These are phyloP conservation scores for Neurospora africana DNA, from an alignment of 495 filamentous ascomycete species.

Conservation along the genomic window DNA sequence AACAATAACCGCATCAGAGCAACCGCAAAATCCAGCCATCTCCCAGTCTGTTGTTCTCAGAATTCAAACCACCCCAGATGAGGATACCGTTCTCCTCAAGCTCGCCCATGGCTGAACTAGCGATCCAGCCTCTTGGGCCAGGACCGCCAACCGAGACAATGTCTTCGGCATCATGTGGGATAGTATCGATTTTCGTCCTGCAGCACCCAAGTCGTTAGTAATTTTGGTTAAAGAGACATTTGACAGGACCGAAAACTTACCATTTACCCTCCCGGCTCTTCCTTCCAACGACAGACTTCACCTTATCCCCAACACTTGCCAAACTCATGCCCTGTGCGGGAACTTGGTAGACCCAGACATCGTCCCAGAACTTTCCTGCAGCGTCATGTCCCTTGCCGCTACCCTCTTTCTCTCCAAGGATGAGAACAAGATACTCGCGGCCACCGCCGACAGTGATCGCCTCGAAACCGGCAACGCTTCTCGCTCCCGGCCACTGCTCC, in stretches of 20 bases:
- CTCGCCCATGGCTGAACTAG: conserved; percentile 36
- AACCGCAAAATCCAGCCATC: conserved; percentile 48
- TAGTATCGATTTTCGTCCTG: conserved; percentile 25
- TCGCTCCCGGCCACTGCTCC: conserved; percentile 29
- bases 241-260: conserved; percentile 8
- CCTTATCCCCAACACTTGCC: conserved; percentile 42
- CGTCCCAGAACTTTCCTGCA: conserved; percentile 56
- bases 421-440: conserved; percentile 48
- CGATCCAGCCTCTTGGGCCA: conserved; percentile 36
- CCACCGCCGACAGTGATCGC: conserved; percentile 41
- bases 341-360: conserved; percentile 68
- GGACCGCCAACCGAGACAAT: conserved; percentile 31
- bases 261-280: conserved; percentile 43
- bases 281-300: conserved; percentile 41
- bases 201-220: neutral
- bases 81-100: conserved; percentile 41
- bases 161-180: conserved; percentile 35
- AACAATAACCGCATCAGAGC: conserved; percentile 13
- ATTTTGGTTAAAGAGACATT: neutral
- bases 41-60: conserved; percentile 31
- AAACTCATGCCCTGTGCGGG: conserved; percentile 37
- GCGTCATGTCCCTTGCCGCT: conserved; percentile 52
- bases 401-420: conserved; percentile 58
- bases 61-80: conserved; percentile 41
- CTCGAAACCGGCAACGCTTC: conserved; percentile 37